phyloP scores from a whole-genome alignment of 2,329 filamentous ascomycete genomes.

The Pestalotiopsis sp. region DNA sequence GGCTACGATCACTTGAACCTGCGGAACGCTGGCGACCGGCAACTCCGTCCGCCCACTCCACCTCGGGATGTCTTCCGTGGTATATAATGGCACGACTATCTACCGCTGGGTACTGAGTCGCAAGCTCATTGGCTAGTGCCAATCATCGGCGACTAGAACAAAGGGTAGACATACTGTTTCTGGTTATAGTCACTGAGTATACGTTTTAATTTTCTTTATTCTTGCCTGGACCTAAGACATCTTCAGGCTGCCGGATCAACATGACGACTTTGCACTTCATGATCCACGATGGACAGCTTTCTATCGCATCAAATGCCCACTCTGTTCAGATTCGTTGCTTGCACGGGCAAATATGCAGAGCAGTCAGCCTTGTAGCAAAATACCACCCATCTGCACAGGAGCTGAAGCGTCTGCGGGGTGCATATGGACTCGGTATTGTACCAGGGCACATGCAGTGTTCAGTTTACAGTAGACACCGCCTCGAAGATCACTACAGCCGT shows the following conservation, averaged over 20 bases:
- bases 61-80: not conserved
- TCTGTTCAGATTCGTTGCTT: not conserved
- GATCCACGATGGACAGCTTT: too few relatives aligned
- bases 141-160: not conserved
- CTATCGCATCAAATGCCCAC: too few relatives aligned
- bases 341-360: not conserved
- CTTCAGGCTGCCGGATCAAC: not conserved
- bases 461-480: not conserved
- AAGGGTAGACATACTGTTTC: not conserved
- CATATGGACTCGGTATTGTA: not conserved
- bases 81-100: not conserved
- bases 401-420: not conserved
- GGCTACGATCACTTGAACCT: not conserved
- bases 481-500: not conserved
- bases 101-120: not conserved
- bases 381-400: not conserved
- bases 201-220: not conserved
- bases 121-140: not conserved
- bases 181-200: not conserved
- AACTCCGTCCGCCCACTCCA: not conserved
- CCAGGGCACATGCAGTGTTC: not conserved
- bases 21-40: not conserved
- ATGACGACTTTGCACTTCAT: too few relatives aligned
- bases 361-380: not conserved
- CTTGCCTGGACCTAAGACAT: not conserved